These are phyloP conservation scores for Mortierella sp. DNA, from an alignment of 371 early-diverging fungal species.

Conservation along the genomic window DNA sequence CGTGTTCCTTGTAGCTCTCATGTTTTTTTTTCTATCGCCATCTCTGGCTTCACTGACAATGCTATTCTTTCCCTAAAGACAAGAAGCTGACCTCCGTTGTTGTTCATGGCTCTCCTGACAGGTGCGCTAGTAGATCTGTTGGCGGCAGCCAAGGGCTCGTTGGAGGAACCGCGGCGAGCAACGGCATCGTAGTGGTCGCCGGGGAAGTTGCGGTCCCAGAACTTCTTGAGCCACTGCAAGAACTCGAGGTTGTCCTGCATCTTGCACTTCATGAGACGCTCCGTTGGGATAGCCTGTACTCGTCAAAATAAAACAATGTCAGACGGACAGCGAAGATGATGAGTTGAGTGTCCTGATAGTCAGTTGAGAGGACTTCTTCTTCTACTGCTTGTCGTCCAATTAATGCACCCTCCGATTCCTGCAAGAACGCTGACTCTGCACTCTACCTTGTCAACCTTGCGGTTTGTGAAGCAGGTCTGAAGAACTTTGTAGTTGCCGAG, in stretches of 20 bases:
- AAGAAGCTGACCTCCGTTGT: constrained; percentile 32
- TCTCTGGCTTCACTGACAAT: not conserved
- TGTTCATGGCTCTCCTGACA: constrained; percentile 41
- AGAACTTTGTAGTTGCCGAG: constrained; percentile 93
- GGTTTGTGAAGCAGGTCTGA: constrained; percentile 84
- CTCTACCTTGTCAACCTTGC: constrained; percentile 71
- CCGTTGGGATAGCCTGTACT: constrained; percentile 70
- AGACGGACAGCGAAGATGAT: not conserved
- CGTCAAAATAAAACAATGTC: not conserved
- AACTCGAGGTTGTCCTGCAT: constrained; percentile 92
- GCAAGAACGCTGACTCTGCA: not conserved
- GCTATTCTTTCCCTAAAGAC: not conserved
- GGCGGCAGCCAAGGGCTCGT: constrained; percentile 45
- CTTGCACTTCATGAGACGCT: constrained; percentile 79
- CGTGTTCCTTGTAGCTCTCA: no score
- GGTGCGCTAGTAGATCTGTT: constrained; percentile 54
- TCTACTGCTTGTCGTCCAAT: not conserved
- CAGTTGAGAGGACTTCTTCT: not conserved
- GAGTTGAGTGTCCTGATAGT: constrained; percentile 2
- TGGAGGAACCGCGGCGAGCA: constrained; percentile 67
- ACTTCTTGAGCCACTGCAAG: constrained; percentile 84
- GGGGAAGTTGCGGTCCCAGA: constrained; percentile 77
- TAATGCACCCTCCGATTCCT: not conserved
- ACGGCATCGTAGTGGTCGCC: constrained; percentile 79
- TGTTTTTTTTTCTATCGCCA: not conserved